Percentiles rank a stretch among this genome's conserved stretches.
Conservation (phyloP, 371 early-diverging fungal genomes). For the Rhizopus microsporus region DNA sequence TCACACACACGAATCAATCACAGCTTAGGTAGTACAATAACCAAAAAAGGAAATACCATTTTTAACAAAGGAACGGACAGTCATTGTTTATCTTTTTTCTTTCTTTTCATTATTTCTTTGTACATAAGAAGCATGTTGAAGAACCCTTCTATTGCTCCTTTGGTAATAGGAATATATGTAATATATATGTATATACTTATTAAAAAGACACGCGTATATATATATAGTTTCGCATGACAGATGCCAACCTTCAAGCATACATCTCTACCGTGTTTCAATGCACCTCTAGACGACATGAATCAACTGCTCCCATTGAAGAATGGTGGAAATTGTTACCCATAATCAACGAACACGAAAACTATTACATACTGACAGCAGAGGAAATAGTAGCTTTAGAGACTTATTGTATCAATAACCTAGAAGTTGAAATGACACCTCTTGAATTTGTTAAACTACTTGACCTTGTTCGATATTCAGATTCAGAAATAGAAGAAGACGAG, state of each 20-base stretch:
- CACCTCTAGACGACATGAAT: constrained; percentile 2
- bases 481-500: constrained; percentile 1
- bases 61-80: background rate
- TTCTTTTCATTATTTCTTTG: background rate
- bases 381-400: constrained; percentile 16
- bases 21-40: too few species aligned
- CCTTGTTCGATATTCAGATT: constrained; percentile 4
- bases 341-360: constrained; percentile 10
- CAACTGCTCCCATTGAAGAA: constrained; percentile 19
- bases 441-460: constrained; percentile 18
- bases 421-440: constrained; percentile 28
- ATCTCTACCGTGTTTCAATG: constrained; percentile 9
- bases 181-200: too few species aligned
- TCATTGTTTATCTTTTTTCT: background rate
- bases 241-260: constrained; percentile 11
- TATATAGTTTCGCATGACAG: constrained; percentile 9
- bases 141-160: background rate
- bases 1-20: too few species aligned
- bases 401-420: constrained; percentile 16
- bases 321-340: constrained; percentile 20
- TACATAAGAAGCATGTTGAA: background rate
- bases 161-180: too few species aligned
- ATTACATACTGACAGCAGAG: constrained; percentile 19
- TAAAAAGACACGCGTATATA: background rate
- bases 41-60: too few species aligned